phyloP scores from a whole-genome alignment of 768 basidiomycete species.

The Lepiota subincarnata region DNA sequence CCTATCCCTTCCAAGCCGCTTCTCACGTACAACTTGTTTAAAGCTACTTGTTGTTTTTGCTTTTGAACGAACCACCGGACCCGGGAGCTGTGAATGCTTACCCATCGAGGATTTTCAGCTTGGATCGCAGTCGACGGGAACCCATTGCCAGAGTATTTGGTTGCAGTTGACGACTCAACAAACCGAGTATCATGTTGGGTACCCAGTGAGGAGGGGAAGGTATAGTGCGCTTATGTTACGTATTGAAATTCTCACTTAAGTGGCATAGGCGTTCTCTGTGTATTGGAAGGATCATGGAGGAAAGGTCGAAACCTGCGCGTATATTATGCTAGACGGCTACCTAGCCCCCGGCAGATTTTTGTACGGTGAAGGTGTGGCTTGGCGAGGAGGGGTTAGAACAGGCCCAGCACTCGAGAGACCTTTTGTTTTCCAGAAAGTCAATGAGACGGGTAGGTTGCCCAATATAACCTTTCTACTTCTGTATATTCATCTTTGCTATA shows the following conservation, averaged over 20 bases:
- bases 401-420: constrained; percentile 50
- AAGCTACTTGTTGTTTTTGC: neutral
- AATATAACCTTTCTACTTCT: neutral
- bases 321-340: constrained; percentile 62
- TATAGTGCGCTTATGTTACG: constrained; percentile 20
- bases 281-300: constrained; percentile 64
- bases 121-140: constrained; percentile 58
- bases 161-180: constrained; percentile 38
- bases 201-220: constrained; percentile 56
- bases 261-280: constrained; percentile 48
- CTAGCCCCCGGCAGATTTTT: constrained; percentile 61
- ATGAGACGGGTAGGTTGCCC: constrained; percentile 29
- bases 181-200: constrained; percentile 65
- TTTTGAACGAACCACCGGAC: neutral
- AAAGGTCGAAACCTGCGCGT: constrained; percentile 49
- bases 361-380: constrained; percentile 50
- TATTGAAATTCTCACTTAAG: neutral
- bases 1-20: neutral
- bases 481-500: constrained; percentile 4
- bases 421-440: constrained; percentile 51
- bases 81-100: constrained; percentile 36
- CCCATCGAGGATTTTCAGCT: constrained; percentile 60
- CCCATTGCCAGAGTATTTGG: constrained; percentile 52
- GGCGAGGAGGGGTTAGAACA: constrained; percentile 49
- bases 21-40: neutral